A percentile compares a stretch with the other conserved stretches of the same genome.
These are phyloP conservation scores for Xanthoceras sorbifolium DNA, from an alignment of 345 rosid genomes.

Conservation along the genomic window DNA sequence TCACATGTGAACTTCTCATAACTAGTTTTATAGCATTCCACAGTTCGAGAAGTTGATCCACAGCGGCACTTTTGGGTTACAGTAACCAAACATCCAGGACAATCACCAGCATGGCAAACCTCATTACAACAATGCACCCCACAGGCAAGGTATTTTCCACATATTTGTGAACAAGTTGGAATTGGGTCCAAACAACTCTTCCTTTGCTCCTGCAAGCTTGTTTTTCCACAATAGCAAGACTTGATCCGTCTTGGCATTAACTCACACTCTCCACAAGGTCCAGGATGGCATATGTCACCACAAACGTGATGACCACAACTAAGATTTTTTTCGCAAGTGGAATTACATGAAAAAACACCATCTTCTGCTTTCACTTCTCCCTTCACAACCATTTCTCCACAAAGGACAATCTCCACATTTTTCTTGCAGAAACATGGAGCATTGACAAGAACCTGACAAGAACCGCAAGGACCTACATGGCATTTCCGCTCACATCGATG, in stretches of 20 bases:
- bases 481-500: slow-evolving; percentile 72
- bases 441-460: slow-evolving; percentile 64
- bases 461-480: slow-evolving; percentile 84
- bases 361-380: slow-evolving; percentile 74
- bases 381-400: slow-evolving; percentile 81
- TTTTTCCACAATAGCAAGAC: slow-evolving; percentile 86
- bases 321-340: slow-evolving; percentile 60
- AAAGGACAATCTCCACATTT: slow-evolving; percentile 63
- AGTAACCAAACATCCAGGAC: slow-evolving; percentile 67
- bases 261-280: slow-evolving; percentile 75
- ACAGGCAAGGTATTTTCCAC: slow-evolving; percentile 77
- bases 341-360: slow-evolving; percentile 76
- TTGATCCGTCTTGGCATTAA: slow-evolving; percentile 65
- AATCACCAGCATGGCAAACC: slow-evolving; percentile 82
- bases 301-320: slow-evolving; percentile 78
- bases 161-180: slow-evolving; percentile 63
- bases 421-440: slow-evolving; percentile 89
- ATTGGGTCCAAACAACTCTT: slow-evolving; percentile 83
- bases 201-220: slow-evolving; percentile 66
- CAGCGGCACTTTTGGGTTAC: slow-evolving; percentile 83
- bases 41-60: slow-evolving; percentile 67
- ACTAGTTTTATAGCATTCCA: slow-evolving; percentile 71
- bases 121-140: slow-evolving; percentile 65
- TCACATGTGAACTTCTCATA: slow-evolving; percentile 65
- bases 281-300: slow-evolving; percentile 75